Evolutionary conservation across 1,139 yeast species (phyloP).

Genomic region (Yamadazyma jaroonii): DNA sequence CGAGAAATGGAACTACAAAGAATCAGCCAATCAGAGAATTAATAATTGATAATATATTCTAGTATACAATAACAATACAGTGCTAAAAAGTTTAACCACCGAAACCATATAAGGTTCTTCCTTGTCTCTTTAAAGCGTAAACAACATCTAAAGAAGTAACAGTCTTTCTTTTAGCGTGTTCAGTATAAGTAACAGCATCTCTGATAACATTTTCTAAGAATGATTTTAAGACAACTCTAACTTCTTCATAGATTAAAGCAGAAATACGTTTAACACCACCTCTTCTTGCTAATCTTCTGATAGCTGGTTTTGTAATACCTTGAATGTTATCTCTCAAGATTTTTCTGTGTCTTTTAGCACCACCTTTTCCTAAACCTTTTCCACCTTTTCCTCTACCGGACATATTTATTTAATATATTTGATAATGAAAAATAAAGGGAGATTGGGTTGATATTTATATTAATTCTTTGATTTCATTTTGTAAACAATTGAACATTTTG

Average conservation of each 20-base stretch:
- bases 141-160: conserved; percentile 22
- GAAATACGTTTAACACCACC: conserved; percentile 99
- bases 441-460: conserved; percentile 7
- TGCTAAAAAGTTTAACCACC: conserved; percentile 70
- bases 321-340: conserved; percentile 98
- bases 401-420: conserved; percentile 40
- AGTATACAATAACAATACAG: conserved; percentile 15
- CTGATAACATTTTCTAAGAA: conserved; percentile 97
- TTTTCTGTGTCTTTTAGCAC: conserved; percentile 99
- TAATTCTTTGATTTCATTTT: background rate
- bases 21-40: background rate
- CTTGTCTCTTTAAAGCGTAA: conserved; percentile 75
- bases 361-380: conserved; percentile 98
- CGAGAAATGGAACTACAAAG: too few species aligned
- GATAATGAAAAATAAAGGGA: conserved; percentile 5
- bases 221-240: conserved; percentile 93
- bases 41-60: conserved; percentile 12
- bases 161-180: conserved; percentile 99
- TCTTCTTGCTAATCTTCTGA: conserved; percentile 99
- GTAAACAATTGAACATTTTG: too few species aligned
- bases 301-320: conserved; percentile 99
- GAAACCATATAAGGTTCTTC: conserved; percentile 99
- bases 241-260: conserved; percentile 98
- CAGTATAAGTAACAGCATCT: conserved; percentile 99
- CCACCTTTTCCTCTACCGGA: conserved; percentile 99